Conservation (phyloP, 2,329 filamentous ascomycete genomes). For the Coleophoma eucalyptorum region DNA sequence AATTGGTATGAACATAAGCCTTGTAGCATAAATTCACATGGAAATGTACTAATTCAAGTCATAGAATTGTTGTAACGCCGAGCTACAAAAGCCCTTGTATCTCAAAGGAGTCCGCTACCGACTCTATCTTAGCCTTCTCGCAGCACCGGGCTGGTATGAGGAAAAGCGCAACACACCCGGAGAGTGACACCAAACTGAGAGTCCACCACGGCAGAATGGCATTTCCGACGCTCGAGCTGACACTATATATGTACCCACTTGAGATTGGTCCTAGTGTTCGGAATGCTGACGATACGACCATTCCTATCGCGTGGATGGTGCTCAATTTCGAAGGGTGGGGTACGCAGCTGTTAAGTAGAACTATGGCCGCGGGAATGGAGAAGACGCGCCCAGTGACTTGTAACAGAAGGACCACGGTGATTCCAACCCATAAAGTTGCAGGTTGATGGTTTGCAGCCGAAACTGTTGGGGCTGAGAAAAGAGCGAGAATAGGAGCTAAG, state of each 20-base stretch:
- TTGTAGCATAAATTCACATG: too few species aligned
- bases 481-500: conserved; percentile 62
- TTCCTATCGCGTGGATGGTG: conserved; percentile 53
- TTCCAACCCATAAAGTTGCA: conserved; percentile 42
- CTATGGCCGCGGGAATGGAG: conserved; percentile 50
- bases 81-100: too few species aligned
- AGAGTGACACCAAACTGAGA: too few species aligned
- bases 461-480: conserved; percentile 27
- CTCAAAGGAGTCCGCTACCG: too few species aligned
- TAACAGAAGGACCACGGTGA: conserved; percentile 45
- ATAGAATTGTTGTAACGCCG: too few species aligned
- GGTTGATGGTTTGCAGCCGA: conserved; percentile 27
- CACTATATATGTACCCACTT: conserved; percentile 23
- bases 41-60: too few species aligned
- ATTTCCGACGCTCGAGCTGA: too few species aligned
- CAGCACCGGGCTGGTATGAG: too few species aligned
- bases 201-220: too few species aligned
- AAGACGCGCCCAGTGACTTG: conserved; percentile 57
- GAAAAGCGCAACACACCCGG: too few species aligned
- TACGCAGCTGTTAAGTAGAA: conserved; percentile 54
- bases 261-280: conserved; percentile 51
- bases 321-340: conserved; percentile 50
- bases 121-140: too few species aligned
- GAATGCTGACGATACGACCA: conserved; percentile 48
- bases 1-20: too few species aligned